These are phyloP conservation scores for Hanseniaspora jakobsenii DNA, from an alignment of 805 yeast species.

Conservation along the genomic window DNA sequence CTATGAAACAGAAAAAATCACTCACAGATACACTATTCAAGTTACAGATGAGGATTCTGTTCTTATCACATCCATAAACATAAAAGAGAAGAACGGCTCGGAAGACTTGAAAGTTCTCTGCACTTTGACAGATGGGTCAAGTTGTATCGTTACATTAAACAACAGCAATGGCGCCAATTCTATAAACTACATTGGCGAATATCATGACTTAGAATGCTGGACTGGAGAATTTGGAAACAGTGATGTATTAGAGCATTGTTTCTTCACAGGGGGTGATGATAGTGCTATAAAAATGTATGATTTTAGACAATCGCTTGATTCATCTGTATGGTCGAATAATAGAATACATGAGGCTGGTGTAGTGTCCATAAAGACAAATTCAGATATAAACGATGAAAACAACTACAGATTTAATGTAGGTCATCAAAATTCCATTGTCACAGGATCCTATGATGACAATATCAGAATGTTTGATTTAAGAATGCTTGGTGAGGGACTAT, in stretches of 20 bases:
- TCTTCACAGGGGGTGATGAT: slow-evolving; percentile 90
- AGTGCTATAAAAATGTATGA: slow-evolving; percentile 65
- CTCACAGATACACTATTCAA: slow-evolving; percentile 29
- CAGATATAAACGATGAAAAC: too few relatives aligned
- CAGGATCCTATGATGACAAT: slow-evolving; percentile 87
- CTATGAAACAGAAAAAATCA: slow-evolving; percentile 15
- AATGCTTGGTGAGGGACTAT: slow-evolving; percentile 34
- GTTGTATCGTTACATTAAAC: slow-evolving; percentile 33
- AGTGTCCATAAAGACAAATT: slow-evolving; percentile 58
- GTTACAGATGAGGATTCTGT: slow-evolving; percentile 35
- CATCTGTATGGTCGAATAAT: slow-evolving; percentile 25
- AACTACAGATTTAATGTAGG: slow-evolving; percentile 21
- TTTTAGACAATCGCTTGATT: slow-evolving; percentile 30
- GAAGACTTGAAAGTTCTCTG: slow-evolving; percentile 38
- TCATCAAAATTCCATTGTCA: slow-evolving; percentile 32
- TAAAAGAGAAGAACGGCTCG: slow-evolving; percentile 19
- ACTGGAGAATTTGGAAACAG: slow-evolving; percentile 57
- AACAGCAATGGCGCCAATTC: slow-evolving; percentile 7
- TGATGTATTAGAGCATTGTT: slow-evolving; percentile 41
- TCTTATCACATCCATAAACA: slow-evolving; percentile 55
- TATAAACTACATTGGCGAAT: slow-evolving; percentile 1
- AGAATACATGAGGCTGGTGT: slow-evolving; percentile 85
- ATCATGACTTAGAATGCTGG: slow-evolving; percentile 79
- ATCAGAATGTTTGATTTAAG: slow-evolving; percentile 60
- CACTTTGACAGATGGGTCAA: slow-evolving; percentile 60